phyloP scores from a whole-genome alignment of 2,329 filamentous ascomycete genomes.

The Diaporthe vexans region DNA sequence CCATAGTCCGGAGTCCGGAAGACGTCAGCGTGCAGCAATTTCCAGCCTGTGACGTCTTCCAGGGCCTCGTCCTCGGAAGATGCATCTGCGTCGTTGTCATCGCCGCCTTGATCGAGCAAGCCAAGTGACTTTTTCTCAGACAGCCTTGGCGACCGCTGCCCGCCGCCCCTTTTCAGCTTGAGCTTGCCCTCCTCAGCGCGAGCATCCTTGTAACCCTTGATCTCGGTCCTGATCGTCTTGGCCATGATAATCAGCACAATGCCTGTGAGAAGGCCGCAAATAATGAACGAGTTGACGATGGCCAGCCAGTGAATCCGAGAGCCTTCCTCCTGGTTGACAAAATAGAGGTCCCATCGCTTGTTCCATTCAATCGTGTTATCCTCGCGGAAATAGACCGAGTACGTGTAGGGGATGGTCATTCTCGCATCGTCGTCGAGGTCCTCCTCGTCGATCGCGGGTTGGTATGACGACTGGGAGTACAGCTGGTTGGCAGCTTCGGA shows the following conservation, averaged over 20 bases:
- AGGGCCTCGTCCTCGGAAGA: conserved; percentile 79
- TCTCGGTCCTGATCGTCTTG: conserved; percentile 82
- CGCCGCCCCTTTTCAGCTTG: conserved; percentile 63
- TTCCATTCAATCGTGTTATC: conserved; percentile 85
- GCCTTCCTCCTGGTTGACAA: conserved; percentile 87
- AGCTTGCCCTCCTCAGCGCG: conserved; percentile 76
- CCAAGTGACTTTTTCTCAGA: conserved; percentile 71
- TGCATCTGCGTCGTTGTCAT: conserved; percentile 67
- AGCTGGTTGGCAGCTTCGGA: conserved; percentile 53
- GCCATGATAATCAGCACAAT: conserved; percentile 86
- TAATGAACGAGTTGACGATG: conserved; percentile 88
- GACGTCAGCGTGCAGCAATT: conserved; percentile 88
- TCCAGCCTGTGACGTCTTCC: conserved; percentile 90
- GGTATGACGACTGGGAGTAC: conserved; percentile 72
- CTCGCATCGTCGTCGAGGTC: conserved; percentile 72
- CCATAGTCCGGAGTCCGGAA: conserved; percentile 82
- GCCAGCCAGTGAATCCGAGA: conserved; percentile 89
- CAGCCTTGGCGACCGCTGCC: conserved; percentile 55
- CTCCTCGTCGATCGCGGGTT: conserved; percentile 64
- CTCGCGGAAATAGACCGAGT: conserved; percentile 91
- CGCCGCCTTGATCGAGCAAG: conserved; percentile 72
- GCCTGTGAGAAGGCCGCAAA: conserved; percentile 82
- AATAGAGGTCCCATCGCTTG: conserved; percentile 90
- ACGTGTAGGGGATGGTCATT: conserved; percentile 84
- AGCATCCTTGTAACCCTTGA: conserved; percentile 79